phyloP scores from a whole-genome alignment of 352 stramenopile species.

The Elongisporangium undulatum region DNA sequence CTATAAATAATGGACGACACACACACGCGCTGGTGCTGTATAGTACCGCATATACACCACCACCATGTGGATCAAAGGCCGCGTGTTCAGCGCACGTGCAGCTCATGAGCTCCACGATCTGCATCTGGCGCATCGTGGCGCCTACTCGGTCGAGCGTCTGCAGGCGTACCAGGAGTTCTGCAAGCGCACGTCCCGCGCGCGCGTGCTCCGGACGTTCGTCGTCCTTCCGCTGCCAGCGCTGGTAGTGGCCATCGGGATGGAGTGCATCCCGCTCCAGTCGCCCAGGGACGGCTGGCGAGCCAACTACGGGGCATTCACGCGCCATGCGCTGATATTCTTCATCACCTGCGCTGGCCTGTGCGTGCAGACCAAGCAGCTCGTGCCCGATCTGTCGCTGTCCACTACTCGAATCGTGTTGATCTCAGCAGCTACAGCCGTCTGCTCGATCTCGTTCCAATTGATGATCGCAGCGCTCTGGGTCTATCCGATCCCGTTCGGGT shows the following conservation, averaged over 20 bases:
- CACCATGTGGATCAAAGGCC: no score
- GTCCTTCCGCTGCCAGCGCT: not conserved
- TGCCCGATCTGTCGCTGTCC: conserved; percentile 9
- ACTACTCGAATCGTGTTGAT: conserved; percentile 3
- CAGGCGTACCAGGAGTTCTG: conserved; percentile 4
- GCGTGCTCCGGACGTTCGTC: not conserved
- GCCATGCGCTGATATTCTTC: conserved; percentile 9
- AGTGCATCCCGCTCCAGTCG: conserved; percentile 4
- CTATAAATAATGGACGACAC: no score
- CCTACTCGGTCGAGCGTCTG: conserved; percentile 6
- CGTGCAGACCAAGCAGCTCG: conserved; percentile 1
- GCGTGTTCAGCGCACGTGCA: no score
- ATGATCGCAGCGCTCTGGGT: conserved; percentile 14
- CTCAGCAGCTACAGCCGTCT: conserved; percentile 8
- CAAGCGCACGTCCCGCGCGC: not conserved
- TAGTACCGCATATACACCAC: no score
- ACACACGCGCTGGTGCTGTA: no score
- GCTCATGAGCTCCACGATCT: no score
- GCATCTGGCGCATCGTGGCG: not conserved
- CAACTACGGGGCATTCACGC: conserved; percentile 21
- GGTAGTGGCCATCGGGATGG: not conserved
- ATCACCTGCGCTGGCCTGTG: conserved; percentile 6
- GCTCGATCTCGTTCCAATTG: conserved; percentile 2
- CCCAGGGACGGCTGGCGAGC: conserved; percentile 9
- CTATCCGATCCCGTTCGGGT: conserved; percentile 21